Base-by-base conservation (phyloP, 441 rosid species). In the Dalechampia spathulata region DNA sequence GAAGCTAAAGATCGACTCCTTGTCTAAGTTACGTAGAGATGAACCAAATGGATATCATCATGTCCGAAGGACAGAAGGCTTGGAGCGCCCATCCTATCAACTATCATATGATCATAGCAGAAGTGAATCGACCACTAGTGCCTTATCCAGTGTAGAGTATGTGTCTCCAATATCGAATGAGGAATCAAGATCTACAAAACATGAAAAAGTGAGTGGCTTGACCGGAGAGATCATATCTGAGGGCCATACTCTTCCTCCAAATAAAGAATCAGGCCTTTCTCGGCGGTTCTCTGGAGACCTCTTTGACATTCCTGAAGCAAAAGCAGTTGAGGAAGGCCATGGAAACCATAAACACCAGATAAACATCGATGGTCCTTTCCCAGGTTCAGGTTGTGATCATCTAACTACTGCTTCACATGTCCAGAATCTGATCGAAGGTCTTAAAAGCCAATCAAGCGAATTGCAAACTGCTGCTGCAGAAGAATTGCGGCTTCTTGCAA, bases 401-500 rank as follows among this genome's bases (percentile, higher is more conserved):
- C 52, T 58, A 56, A 69, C 80, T 63, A 67, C 74, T 37, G 52
- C 68, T 65, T 75, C 82, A 44, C 79, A 77, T 64, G 80, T 78
- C 66, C 56, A 64, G 64, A 70, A 70, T 51, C 65, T 91, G 75
- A 75, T 87, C 15, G 86, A 83, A 68, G 83, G 75, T 65, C 93
- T 92, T 48, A 72, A 71, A 62, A 75, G 76, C 58, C 81, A 75
- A 38, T 77, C 95, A 44, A 71, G 57, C 60, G 70, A 74, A 64
- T 58, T 39, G 17, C 83, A 84, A 71, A 78, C 79, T 22, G 61
- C 72, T 16, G 91, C 94, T 40, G 96, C 96, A 47, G 86, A 80
- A 60, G 95, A 88, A 55, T 64, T 92, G 68, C 85, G 98, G 55
- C 70, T 72, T 49, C 90, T 91, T 57, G 77, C 96, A 28, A 91